Evolutionary conservation across 192 early-diverging fungal species (phyloP).

Genomic region (Thamnidium elegans): DNA sequence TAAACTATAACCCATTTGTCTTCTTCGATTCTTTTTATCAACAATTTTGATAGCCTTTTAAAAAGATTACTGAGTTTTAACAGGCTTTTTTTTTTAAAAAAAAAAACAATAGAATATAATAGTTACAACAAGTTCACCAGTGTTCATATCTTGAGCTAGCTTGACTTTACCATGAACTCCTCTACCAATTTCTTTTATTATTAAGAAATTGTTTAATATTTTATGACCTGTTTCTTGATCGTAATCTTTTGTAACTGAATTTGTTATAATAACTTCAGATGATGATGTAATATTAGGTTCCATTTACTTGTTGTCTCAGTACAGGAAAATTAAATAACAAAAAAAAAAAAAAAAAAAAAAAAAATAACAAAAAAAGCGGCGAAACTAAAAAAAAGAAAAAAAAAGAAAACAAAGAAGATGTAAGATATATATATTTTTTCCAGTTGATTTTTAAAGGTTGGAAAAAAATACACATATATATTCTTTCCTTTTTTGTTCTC

Average conservation of each 20-base stretch:
- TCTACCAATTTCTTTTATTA: slow-evolving; percentile 86
- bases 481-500: neutral
- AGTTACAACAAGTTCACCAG: slow-evolving; percentile 74
- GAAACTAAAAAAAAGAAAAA: too few species aligned
- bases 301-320: neutral
- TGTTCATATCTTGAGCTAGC: slow-evolving; percentile 73
- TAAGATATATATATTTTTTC: too few species aligned
- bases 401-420: too few species aligned
- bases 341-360: too few species aligned
- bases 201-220: slow-evolving; percentile 94
- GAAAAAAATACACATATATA: too few species aligned
- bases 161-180: slow-evolving; percentile 98
- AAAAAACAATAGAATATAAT: slow-evolving; percentile 5
- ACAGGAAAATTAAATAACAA: too few species aligned
- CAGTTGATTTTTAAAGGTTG: too few species aligned
- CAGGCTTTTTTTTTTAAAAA: neutral
- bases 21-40: slow-evolving; percentile 58
- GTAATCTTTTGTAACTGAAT: slow-evolving; percentile 76
- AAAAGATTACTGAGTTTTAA: slow-evolving; percentile 5
- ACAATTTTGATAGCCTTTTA: slow-evolving; percentile 69
- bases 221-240: slow-evolving; percentile 88
- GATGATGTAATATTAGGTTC: neutral
- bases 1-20: slow-evolving; percentile 35
- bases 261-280: slow-evolving; percentile 19
- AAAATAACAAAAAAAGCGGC: too few species aligned